These are phyloP conservation scores for Speleostelium caveatum DNA, from an alignment of 78 protist genomes.

Conservation along the genomic window DNA sequence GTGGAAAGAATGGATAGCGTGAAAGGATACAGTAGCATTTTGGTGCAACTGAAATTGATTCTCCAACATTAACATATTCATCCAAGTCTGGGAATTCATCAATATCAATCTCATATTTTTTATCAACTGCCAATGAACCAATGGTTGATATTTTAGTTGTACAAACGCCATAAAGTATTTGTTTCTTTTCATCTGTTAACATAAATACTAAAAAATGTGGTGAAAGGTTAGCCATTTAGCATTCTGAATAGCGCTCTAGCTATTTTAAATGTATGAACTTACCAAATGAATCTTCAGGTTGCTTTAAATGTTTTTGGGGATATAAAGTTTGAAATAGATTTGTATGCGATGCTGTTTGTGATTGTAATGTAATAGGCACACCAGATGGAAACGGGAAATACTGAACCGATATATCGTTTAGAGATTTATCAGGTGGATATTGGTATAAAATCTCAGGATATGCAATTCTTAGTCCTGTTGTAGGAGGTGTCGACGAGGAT, in stretches of 20 bases:
- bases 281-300: conserved; percentile 63
- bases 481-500: neutral
- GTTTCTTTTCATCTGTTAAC: conserved; percentile 67
- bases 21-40: conserved; percentile 46
- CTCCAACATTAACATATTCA: conserved; percentile 7
- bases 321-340: conserved; percentile 44
- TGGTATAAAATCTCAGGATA: conserved; percentile 59
- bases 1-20: conserved; percentile 58
- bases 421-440: conserved; percentile 66
- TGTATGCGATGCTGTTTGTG: conserved; percentile 58
- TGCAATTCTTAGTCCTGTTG: neutral
- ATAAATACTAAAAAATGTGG: conserved; percentile 60
- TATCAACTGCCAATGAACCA: neutral
- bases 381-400: conserved; percentile 68
- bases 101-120: conserved; percentile 27
- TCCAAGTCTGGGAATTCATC: conserved; percentile 13
- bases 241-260: no score
- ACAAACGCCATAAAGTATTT: conserved; percentile 64
- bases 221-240: no score
- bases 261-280: no score
- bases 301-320: conserved; percentile 49
- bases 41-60: conserved; percentile 12
- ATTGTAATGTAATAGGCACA: conserved; percentile 14
- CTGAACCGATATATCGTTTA: conserved; percentile 19
- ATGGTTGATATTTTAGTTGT: conserved; percentile 20